Base-by-base conservation (phyloP, 2,329 filamentous ascomycete species). In the Colletotrichum sp. region DNA sequence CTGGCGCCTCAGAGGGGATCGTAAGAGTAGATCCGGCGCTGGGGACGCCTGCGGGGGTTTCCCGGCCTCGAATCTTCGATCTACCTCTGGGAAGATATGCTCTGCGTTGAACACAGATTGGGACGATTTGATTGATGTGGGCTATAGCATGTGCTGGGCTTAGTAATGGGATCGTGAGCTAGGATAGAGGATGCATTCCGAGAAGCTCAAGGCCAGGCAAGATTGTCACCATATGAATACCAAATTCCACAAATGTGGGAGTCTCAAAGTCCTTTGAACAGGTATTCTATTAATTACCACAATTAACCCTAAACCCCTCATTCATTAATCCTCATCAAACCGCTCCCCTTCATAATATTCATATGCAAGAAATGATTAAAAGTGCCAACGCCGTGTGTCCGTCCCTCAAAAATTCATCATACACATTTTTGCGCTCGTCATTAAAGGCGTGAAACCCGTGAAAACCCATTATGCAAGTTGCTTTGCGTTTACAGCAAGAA, bases 401-500 rank as follows among this genome's bases (percentile, higher is more conserved):
- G 27, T 64, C 70, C 62, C 56, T 70, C 10, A 6, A 72, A 66
- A 68, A 13, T 15, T 61, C 64, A 65, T 70, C 62, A 52, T 71
- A 65, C 66, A 67, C 55, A 30, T 58, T 58, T 27, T 18, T 58
- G 15, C 55, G 55, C 55, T 58, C 25, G 22, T 58, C 55, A 52
- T 52, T 52, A 52, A 8, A 22, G 22, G 43, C 43, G 43, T 52
- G 43, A 52, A 52, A 22, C 12, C 43, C 43, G 43, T 52, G n/a
- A 52, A 48, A 48, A 52, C 43, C 43, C 43, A 52, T 52, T 52
- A 52, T 52, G 43, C 43, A 52, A 0, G 0, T 52, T 52, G 43
- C 43, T 22, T 13, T 52, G 43, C 43, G 6, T 8, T 77, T 80
- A 85, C 71, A 84, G 64, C 78, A 84, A 79, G 77, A 84, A 80